A percentile compares a stretch with the other conserved stretches of the same genome.
These are phyloP conservation scores for Lactifluus pinguis DNA, from an alignment of 768 basidiomycete genomes.

Conservation along the genomic window DNA sequence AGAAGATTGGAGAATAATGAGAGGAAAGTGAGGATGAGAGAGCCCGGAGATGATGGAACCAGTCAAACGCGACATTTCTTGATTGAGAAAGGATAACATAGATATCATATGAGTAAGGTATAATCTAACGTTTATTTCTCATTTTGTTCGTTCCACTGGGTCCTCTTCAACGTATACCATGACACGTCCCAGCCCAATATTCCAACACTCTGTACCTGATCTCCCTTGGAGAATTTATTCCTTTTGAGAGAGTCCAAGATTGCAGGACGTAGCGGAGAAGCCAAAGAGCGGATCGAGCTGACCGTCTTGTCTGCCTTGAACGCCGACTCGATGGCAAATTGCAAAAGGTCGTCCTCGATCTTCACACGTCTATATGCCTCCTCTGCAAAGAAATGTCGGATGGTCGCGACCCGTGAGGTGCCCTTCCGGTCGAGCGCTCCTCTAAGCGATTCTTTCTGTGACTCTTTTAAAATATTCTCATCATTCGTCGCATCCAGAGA, in stretches of 20 bases:
- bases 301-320: slow-evolving; percentile 40
- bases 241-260: slow-evolving; percentile 35
- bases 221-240: slow-evolving; percentile 41
- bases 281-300: slow-evolving; percentile 36
- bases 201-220: slow-evolving; percentile 39
- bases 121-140: neutral
- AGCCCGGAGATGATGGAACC: slow-evolving; percentile 25
- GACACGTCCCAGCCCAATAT: slow-evolving; percentile 49
- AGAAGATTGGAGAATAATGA: slow-evolving; percentile 54
- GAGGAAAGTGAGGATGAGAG: slow-evolving; percentile 30
- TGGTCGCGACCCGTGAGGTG: slow-evolving; percentile 44
- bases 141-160: slow-evolving; percentile 32
- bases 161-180: slow-evolving; percentile 35
- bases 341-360: slow-evolving; percentile 58
- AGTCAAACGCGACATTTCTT: slow-evolving; percentile 24
- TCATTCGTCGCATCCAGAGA: slow-evolving; percentile 33
- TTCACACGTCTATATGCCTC: slow-evolving; percentile 47
- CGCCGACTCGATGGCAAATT: slow-evolving; percentile 48
- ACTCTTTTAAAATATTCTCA: slow-evolving; percentile 21
- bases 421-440: slow-evolving; percentile 23
- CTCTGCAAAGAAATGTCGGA: slow-evolving; percentile 71
- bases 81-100: neutral
- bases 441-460: slow-evolving; percentile 15
- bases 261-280: slow-evolving; percentile 47
- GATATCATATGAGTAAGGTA: neutral